These are phyloP conservation scores for Grosmannia clavigera DNA, from an alignment of 2,329 filamentous ascomycete species.

Conservation along the genomic window DNA sequence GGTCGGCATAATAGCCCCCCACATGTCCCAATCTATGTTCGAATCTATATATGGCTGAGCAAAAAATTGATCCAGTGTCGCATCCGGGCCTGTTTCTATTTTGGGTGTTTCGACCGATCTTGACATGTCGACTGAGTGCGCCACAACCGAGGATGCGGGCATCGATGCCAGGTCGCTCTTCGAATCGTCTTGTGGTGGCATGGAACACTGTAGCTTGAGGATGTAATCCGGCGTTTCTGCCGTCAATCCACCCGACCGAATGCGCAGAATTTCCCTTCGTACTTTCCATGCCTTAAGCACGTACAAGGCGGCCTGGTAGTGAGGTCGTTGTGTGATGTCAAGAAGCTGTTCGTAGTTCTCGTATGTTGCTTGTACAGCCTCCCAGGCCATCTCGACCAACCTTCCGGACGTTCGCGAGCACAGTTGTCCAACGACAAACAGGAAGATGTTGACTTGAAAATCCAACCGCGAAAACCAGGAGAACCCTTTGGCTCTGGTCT, in stretches of 20 bases:
- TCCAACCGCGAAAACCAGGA: constrained; percentile 42
- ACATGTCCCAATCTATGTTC: constrained; percentile 35
- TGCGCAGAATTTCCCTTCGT: constrained; percentile 30
- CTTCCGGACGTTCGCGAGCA: constrained; percentile 33
- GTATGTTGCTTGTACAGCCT: constrained; percentile 32
- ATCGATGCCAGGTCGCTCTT: background rate
- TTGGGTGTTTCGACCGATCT: background rate
- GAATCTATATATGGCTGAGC: constrained; percentile 30
- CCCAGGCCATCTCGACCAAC: constrained; percentile 43
- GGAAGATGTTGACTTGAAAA: constrained; percentile 44
- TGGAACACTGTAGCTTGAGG: constrained; percentile 26
- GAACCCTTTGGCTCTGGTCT: constrained; percentile 33
- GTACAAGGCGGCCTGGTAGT: constrained; percentile 32
- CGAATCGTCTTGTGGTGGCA: constrained; percentile 25
- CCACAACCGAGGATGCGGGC: background rate
- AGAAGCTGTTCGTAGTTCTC: constrained; percentile 36
- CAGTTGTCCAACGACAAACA: constrained; percentile 42
- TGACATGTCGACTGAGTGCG: background rate
- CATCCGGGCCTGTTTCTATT: constrained; percentile 11
- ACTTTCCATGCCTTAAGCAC: constrained; percentile 39
- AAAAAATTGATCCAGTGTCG: constrained; percentile 29
- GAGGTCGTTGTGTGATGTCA: constrained; percentile 32
- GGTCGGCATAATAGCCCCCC: constrained; percentile 16
- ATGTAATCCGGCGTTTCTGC: constrained; percentile 34
- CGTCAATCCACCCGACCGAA: constrained; percentile 19